Conservation (phyloP, 1,284 basidiomycete genomes). For the Kalmanozyma brasiliensis region DNA sequence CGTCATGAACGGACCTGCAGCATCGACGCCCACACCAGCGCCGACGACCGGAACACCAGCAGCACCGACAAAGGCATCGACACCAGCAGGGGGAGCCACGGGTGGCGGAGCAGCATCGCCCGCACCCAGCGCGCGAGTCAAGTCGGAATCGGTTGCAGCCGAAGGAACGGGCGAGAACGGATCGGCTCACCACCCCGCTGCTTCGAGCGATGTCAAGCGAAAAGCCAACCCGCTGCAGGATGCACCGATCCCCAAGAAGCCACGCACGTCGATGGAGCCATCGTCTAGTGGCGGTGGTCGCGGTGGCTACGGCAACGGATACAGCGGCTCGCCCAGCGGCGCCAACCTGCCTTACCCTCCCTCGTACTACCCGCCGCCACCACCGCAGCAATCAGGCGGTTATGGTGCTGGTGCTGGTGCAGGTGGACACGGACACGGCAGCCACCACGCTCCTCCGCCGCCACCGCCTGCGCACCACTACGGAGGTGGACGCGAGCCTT, state of each 20-base stretch:
- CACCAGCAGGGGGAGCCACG: slow-evolving; percentile 4
- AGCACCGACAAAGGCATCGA: neutral
- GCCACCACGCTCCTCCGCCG: slow-evolving; percentile 8
- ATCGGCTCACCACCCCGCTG: slow-evolving; percentile 7
- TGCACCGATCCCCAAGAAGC: slow-evolving; percentile 53
- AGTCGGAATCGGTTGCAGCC: slow-evolving; percentile 21
- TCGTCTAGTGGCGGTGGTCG: slow-evolving; percentile 15
- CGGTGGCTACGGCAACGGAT: slow-evolving; percentile 34
- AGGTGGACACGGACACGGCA: slow-evolving; percentile 14
- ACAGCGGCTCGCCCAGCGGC: slow-evolving; percentile 21
- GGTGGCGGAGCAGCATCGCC: slow-evolving; percentile 23
- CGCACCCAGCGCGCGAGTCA: slow-evolving; percentile 10
- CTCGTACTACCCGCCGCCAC: slow-evolving; percentile 29
- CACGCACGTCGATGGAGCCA: slow-evolving; percentile 46
- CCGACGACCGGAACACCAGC: neutral
- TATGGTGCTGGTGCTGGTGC: slow-evolving; percentile 17
- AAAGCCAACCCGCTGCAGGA: slow-evolving; percentile 45
- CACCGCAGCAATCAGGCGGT: slow-evolving; percentile 12
- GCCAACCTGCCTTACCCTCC: slow-evolving; percentile 21
- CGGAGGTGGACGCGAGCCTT: slow-evolving; percentile 31
- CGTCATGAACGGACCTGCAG: slow-evolving; percentile 41
- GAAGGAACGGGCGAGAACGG: slow-evolving; percentile 24
- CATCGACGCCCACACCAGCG: slow-evolving; percentile 15
- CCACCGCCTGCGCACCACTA: slow-evolving; percentile 24
- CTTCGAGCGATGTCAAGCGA: slow-evolving; percentile 32